Conservation (phyloP, 140 eudicot genomes). For the Oenanthe javanica region DNA sequence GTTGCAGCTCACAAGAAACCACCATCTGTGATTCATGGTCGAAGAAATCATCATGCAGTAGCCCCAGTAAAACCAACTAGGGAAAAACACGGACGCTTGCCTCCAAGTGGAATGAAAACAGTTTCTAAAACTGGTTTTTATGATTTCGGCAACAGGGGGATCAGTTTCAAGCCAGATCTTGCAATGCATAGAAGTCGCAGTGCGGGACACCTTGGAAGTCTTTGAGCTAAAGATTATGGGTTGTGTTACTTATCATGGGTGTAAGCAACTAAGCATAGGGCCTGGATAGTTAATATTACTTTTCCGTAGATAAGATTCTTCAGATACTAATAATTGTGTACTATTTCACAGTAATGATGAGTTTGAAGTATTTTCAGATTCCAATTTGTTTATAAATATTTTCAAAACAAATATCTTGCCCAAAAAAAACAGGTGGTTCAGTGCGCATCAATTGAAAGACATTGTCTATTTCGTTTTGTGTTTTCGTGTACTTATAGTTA, state of each 20-base stretch:
- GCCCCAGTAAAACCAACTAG: slow-evolving; percentile 36
- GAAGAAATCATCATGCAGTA: slow-evolving; percentile 36
- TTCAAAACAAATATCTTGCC: background rate
- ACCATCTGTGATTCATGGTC: slow-evolving; percentile 43
- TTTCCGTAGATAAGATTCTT: background rate
- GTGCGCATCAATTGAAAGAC: too few species aligned
- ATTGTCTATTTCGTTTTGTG: too few species aligned
- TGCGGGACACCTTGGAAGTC: slow-evolving; percentile 55
- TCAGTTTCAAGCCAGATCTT: slow-evolving; percentile 44
- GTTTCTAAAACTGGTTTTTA: slow-evolving; percentile 26
- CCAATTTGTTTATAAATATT: background rate
- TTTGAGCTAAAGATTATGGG: slow-evolving; percentile 21
- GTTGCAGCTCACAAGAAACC: slow-evolving; percentile 22
- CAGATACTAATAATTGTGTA: background rate
- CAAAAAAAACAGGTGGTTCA: too few species aligned
- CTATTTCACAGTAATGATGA: background rate
- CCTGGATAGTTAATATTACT: background rate
- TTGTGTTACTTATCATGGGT: background rate
- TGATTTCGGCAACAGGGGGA: slow-evolving; percentile 42
- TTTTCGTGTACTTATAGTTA: too few species aligned
- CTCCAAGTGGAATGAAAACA: slow-evolving; percentile 60
- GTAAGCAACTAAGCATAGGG: background rate
- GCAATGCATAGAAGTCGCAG: slow-evolving; percentile 60
- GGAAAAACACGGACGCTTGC: slow-evolving; percentile 44
- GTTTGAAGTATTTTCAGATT: background rate